Evolutionary conservation across 2,329 filamentous ascomycete species (phyloP).

Genomic region (Coniochaeta pulveracea): DNA sequence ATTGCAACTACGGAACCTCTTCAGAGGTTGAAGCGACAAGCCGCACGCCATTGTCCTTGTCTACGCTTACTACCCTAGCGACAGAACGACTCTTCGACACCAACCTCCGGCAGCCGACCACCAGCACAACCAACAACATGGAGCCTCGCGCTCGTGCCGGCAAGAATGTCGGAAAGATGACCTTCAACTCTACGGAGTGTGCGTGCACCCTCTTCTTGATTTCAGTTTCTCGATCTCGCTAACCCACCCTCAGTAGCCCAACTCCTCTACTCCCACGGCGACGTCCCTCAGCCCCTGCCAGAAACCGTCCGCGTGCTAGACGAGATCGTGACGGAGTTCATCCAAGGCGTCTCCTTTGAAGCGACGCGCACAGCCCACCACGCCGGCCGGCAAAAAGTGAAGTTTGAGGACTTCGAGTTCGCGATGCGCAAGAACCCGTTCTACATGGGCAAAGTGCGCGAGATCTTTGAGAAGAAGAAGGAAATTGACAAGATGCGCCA

Average conservation of each 20-base stretch:
- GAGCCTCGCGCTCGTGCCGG: conserved; percentile 68
- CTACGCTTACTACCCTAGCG: too few relatives aligned
- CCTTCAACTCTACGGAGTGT: conserved; percentile 65
- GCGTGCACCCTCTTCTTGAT: conserved; percentile 17
- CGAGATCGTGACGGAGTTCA: conserved; percentile 93
- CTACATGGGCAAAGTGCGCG: conserved; percentile 81
- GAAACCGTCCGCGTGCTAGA: conserved; percentile 81
- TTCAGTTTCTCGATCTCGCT: conserved; percentile 6
- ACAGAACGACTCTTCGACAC: too few relatives aligned
- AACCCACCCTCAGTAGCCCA: conserved; percentile 44
- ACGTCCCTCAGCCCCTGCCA: conserved; percentile 65
- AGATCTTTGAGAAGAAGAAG: conserved; percentile 79
- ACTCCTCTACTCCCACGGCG: conserved; percentile 72
- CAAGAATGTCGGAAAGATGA: conserved; percentile 75
- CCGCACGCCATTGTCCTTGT: too few relatives aligned
- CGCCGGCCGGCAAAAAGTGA: conserved; percentile 87
- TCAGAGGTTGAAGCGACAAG: too few relatives aligned
- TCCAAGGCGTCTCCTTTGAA: conserved; percentile 85
- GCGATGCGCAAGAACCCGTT: conserved; percentile 74
- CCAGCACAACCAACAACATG: conserved; percentile 32
- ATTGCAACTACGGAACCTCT: too few relatives aligned
- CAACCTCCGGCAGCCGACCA: not conserved
- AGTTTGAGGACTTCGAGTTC: conserved; percentile 96
- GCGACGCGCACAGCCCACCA: conserved; percentile 79
- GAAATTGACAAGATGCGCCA: conserved; percentile 77